Percentiles rank a stretch among this genome's conserved stretches.
Conservation (phyloP, 805 yeast genomes). For the Nakazawaea holstii region DNA sequence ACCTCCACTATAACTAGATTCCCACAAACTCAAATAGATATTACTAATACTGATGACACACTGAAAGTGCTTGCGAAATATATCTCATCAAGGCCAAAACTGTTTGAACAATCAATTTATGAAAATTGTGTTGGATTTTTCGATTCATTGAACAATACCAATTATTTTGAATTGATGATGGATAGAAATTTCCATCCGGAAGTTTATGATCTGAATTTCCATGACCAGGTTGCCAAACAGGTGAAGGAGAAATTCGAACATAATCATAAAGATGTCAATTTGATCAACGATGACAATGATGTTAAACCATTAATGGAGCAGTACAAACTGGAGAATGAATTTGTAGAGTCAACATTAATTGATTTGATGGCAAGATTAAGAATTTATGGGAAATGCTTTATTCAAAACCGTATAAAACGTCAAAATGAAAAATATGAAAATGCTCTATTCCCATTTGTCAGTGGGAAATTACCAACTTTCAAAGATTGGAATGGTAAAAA, state of each 20-base stretch:
- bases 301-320: conserved; percentile 8
- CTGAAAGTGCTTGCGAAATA: conserved; percentile 1
- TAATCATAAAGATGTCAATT: background rate
- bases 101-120: conserved; percentile 4
- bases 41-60: no score
- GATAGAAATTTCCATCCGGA: conserved; percentile 3
- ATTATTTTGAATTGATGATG: background rate
- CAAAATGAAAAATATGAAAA: conserved; percentile 3
- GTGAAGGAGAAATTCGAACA: background rate
- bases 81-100: background rate
- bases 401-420: conserved; percentile 6
- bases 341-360: background rate
- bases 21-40: conserved; percentile 1
- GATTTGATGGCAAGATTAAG: conserved; percentile 2
- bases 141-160: background rate
- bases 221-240: conserved; percentile 2
- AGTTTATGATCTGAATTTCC: background rate
- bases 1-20: conserved; percentile 4
- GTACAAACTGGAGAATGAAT: conserved; percentile 1
- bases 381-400: conserved; percentile 7
- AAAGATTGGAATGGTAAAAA: conserved; percentile 24
- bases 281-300: conserved; percentile 2
- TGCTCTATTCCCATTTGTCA: conserved; percentile 36
- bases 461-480: conserved; percentile 31
- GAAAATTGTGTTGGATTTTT: conserved; percentile 4